Evolutionary conservation across 2,329 filamentous ascomycete genomes (phyloP).

Genomic region (Calonectria pseudoreteaudii): DNA sequence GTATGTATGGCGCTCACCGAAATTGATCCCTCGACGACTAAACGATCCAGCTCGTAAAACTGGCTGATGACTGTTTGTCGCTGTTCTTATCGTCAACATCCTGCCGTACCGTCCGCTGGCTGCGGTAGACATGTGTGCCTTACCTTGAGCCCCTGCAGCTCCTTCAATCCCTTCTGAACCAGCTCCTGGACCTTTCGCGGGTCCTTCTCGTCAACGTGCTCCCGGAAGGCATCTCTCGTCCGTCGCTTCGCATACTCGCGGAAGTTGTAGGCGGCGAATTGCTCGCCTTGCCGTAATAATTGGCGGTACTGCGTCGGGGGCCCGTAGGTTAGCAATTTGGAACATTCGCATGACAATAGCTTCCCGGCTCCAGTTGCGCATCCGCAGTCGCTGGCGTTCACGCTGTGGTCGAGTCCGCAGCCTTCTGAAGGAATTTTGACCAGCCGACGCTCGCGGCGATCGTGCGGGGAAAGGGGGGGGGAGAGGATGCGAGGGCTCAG

Average conservation of each 20-base stretch:
- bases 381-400: conserved; percentile 21
- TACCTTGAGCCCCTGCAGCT: conserved; percentile 93
- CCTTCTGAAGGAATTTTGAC: conserved; percentile 17
- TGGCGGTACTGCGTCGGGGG: conserved; percentile 80
- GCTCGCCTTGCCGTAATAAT: conserved; percentile 84
- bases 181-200: conserved; percentile 85
- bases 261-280: conserved; percentile 97
- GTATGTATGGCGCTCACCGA: conserved; percentile 61
- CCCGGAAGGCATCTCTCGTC: conserved; percentile 90
- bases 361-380: neutral
- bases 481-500: conserved; percentile 38
- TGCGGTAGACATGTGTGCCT: conserved; percentile 23
- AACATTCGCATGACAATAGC: neutral
- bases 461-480: neutral
- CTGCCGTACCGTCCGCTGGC: too few relatives aligned
- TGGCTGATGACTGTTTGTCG: conserved; percentile 95
- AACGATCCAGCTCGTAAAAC: conserved; percentile 90
- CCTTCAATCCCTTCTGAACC: conserved; percentile 87
- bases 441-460: neutral
- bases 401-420: neutral
- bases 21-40: conserved; percentile 92
- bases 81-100: conserved; percentile 59
- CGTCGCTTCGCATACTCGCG: conserved; percentile 94
- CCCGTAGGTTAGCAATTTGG: conserved; percentile 26
- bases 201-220: conserved; percentile 80